Base-by-base conservation (phyloP, 2,329 filamentous ascomycete genomes). In the Calonectria henricotiae region DNA sequence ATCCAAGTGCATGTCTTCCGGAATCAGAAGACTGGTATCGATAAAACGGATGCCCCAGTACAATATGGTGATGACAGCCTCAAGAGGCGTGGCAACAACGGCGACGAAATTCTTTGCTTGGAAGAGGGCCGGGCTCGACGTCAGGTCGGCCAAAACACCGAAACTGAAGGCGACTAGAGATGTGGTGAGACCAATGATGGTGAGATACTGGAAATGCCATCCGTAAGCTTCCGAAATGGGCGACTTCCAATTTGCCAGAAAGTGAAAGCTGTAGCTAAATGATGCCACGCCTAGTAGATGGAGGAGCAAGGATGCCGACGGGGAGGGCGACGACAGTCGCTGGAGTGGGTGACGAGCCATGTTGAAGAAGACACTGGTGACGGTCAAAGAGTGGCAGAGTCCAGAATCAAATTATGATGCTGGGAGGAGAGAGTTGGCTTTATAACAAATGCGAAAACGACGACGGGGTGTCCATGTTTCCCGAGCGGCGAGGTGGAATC, bases 201-300 rank as follows among this genome's bases (percentile, higher is more conserved):
- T 95, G 37, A 95, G 86, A 77, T 92, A 94, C 80, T 93, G 91
- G 72, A 91, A 88, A 77, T 93, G 88, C 82, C 91, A 87, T 68
- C 92, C 92, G 75, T 91, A 93, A 1, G 89, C 86, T 0, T 85
- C 82, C 62, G 87, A 87, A 51, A 91, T 86, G 62, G 85, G 81
- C 12, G 85, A 87, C 2, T 89, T 86, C 80, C 85, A 89, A 13
- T 76, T 73, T 17, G 79, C 75, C 2, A 91, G 82, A 74, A 87
- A 89, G 69, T 83, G 80, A 78, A 89, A 91, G 62, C 84, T 89
- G 58, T 86, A 85, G 23, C 81, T 74, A 76, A 90, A 90, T 7
- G 87, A 89, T 43, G 82, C 76, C 55, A 88, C 83, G 62, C 89
- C 89, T 1, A 83, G 72, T 3, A 85, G 80, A 80, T 95, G 93